Percentiles rank a stretch among this genome's conserved stretches.
phyloP scores from a whole-genome alignment of 805 yeast genomes.

The Saturnispora quitensis region DNA sequence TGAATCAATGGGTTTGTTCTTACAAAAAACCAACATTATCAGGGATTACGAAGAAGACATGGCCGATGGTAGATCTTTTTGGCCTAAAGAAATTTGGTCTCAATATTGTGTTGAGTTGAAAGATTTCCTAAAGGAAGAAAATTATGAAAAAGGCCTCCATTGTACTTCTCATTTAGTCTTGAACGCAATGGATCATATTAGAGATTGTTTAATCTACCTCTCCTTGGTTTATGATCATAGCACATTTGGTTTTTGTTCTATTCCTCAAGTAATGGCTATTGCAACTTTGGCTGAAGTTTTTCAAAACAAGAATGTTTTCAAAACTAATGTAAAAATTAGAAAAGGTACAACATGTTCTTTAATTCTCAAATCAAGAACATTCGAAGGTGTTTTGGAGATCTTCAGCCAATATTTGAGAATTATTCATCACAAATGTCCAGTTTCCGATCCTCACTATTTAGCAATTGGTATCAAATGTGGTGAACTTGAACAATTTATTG shows the following conservation, averaged over 20 bases:
- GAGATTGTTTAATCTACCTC: constrained; percentile 67
- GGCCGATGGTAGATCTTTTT: constrained; percentile 85
- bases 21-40: constrained; percentile 93
- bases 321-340: constrained; percentile 73
- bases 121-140: constrained; percentile 46
- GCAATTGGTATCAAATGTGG: constrained; percentile 80
- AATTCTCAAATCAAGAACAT: constrained; percentile 63
- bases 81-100: constrained; percentile 93
- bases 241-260: constrained; percentile 84
- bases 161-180: constrained; percentile 78
- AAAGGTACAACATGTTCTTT: constrained; percentile 78
- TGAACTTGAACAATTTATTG: constrained; percentile 81
- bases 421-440: constrained; percentile 72
- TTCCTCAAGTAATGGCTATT: constrained; percentile 98
- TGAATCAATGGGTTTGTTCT: constrained; percentile 87
- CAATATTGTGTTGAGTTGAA: constrained; percentile 59
- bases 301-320: constrained; percentile 67
- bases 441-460: constrained; percentile 79
- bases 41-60: constrained; percentile 92
- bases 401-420: constrained; percentile 65
- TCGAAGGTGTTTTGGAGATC: constrained; percentile 65
- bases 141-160: constrained; percentile 46
- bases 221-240: constrained; percentile 73
- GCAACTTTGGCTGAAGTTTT: constrained; percentile 85
- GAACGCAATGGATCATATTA: constrained; percentile 69